A percentile compares a stretch with the other conserved stretches of the same genome.
Evolutionary conservation across 2,329 filamentous ascomycete species (phyloP).

Genomic region (Stagonosporopsis rhizophila): DNA sequence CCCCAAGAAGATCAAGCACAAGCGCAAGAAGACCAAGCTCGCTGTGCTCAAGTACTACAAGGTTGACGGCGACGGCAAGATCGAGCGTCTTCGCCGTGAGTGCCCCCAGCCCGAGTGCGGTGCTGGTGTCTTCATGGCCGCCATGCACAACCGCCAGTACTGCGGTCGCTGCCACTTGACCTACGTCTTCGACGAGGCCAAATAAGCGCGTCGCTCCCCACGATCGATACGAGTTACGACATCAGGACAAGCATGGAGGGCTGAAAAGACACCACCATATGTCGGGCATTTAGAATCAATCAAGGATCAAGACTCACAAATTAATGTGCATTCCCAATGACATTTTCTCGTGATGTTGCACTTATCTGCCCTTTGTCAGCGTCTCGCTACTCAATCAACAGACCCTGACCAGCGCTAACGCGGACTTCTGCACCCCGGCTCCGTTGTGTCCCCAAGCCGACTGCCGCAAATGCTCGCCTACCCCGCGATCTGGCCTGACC

Average conservation of each 20-base stretch:
- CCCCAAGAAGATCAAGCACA: conserved; percentile 99
- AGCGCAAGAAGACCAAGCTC: conserved; percentile 99
- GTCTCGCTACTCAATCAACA: neutral
- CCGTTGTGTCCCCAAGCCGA: conserved; percentile 11
- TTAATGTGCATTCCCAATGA: neutral
- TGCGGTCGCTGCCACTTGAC: conserved; percentile 77
- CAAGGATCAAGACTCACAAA: conserved; percentile 29
- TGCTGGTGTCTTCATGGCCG: conserved; percentile 99
- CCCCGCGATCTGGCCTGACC: neutral
- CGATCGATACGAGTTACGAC: conserved; percentile 37
- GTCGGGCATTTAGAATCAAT: conserved; percentile 39
- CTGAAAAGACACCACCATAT: conserved; percentile 33
- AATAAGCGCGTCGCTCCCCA: conserved; percentile 51
- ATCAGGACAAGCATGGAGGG: conserved; percentile 35
- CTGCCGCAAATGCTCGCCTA: neutral
- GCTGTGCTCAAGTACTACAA: conserved; percentile 99
- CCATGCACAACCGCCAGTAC: conserved; percentile 99
- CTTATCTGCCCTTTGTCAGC: neutral
- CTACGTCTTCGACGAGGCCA: conserved; percentile 74
- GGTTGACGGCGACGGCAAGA: conserved; percentile 99
- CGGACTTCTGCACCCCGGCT: conserved; percentile 1
- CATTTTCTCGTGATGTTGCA: neutral
- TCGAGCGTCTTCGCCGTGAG: conserved; percentile 98
- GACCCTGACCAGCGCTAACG: conserved; percentile 3
- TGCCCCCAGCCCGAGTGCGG: conserved; percentile 87